A percentile compares a stretch with the other conserved stretches of the same genome.
These are phyloP conservation scores for Sclerotinia spermophila DNA, from an alignment of 2,329 filamentous ascomycete species.

Conservation along the genomic window DNA sequence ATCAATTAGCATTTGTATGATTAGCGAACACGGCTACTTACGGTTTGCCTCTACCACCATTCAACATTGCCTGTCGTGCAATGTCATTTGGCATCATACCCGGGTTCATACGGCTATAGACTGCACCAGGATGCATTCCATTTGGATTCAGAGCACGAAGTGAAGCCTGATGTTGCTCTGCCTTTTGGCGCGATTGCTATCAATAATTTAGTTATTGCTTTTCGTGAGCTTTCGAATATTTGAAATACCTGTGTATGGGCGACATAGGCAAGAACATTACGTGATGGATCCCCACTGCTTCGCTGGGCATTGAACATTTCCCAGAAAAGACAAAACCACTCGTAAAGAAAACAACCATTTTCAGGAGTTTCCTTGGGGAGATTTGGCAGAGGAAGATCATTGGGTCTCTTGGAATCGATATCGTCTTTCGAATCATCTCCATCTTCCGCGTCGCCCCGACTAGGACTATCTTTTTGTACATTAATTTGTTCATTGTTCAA, in stretches of 20 bases:
- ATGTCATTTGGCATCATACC: constrained; percentile 55
- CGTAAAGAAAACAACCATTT: constrained; percentile 77
- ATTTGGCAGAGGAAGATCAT: constrained; percentile 74
- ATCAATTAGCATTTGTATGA: neutral
- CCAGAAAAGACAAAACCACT: constrained; percentile 98
- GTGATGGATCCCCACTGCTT: constrained; percentile 57
- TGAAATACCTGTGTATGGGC: constrained; percentile 72
- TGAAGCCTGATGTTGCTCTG: constrained; percentile 73
- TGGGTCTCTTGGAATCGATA: constrained; percentile 67
- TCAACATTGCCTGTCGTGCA: constrained; percentile 73
- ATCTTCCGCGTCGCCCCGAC: constrained; percentile 66
- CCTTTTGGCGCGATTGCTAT: constrained; percentile 68
- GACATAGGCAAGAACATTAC: constrained; percentile 71
- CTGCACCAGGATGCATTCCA: constrained; percentile 51
- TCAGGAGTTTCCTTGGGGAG: constrained; percentile 62
- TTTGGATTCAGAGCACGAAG: constrained; percentile 62
- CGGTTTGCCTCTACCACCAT: constrained; percentile 62
- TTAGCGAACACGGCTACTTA: constrained; percentile 43
- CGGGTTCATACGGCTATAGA: constrained; percentile 54
- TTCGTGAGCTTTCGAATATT: constrained; percentile 10
- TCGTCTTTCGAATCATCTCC: constrained; percentile 77
- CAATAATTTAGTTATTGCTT: constrained; percentile 38
- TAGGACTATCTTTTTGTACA: constrained; percentile 64
- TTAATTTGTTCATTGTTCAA: constrained; percentile 65
- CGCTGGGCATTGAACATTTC: constrained; percentile 87